Conservation (phyloP, 2,329 filamentous ascomycete genomes). For the Parastagonospora nodorum region DNA sequence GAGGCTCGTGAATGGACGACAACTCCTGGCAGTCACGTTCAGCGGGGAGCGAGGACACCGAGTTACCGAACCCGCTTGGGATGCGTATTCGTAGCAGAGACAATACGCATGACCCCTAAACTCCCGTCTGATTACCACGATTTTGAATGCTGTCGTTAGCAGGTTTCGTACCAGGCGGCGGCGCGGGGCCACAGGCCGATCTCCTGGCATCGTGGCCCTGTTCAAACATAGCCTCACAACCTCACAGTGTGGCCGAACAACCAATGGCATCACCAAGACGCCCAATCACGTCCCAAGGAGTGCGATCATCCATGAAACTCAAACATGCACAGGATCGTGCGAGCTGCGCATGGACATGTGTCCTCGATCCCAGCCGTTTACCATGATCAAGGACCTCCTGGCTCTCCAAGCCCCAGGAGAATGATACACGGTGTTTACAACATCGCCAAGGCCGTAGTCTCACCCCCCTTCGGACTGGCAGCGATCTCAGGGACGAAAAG, state of each 20-base stretch:
- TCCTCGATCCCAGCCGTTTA: no score
- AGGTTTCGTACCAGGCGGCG: background rate
- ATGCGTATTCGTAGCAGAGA: conserved; percentile 4
- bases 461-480: background rate
- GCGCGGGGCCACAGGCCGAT: conserved; percentile 6
- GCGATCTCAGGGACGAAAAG: conserved; percentile 22
- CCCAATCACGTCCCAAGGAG: conserved; percentile 1
- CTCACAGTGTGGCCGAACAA: background rate
- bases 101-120: conserved; percentile 6
- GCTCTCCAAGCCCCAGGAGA: background rate
- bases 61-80: conserved; percentile 11
- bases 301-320: background rate
- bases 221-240: conserved; percentile 19
- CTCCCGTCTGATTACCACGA: conserved; percentile 6
- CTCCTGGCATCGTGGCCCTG: conserved; percentile 10
- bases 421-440: background rate
- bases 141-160: background rate
- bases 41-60: conserved; percentile 14
- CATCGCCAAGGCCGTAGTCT: background rate
- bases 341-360: background rate
- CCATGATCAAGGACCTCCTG: background rate
- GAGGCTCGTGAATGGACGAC: conserved; percentile 3
- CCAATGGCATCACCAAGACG: background rate
- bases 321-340: background rate
- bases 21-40: conserved; percentile 1